Evolutionary conservation across 169 alveolate species (phyloP).

Genomic region (Plasmodium malariae): DNA sequence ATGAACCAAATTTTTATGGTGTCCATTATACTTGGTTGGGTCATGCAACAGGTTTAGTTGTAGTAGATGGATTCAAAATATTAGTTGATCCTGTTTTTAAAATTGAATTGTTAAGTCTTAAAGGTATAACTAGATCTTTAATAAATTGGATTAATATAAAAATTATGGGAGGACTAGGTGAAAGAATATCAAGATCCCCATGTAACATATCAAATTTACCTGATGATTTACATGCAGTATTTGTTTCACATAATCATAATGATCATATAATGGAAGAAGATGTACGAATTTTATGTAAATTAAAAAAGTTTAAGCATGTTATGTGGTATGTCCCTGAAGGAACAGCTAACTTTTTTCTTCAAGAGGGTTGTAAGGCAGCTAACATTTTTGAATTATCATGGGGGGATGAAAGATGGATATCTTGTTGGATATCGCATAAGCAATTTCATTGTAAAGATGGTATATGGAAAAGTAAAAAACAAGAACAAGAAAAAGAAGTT

Average conservation of each 20-base stretch:
- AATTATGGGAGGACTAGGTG: constrained; percentile 70
- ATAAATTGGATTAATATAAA: constrained; percentile 58
- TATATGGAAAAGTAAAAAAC: constrained; percentile 56
- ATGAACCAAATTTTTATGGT: constrained; percentile 65
- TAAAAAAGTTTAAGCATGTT: constrained; percentile 58
- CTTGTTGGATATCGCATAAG: constrained; percentile 45
- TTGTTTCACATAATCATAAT: constrained; percentile 70
- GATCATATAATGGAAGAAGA: constrained; percentile 73
- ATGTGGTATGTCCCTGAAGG: constrained; percentile 76
- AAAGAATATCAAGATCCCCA: constrained; percentile 47
- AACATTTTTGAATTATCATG: constrained; percentile 60
- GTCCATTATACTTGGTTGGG: constrained; percentile 72
- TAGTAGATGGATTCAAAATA: constrained; percentile 47
- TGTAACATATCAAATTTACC: constrained; percentile 50
- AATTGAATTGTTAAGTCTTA: constrained; percentile 53
- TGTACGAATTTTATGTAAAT: constrained; percentile 49
- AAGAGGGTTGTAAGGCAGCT: constrained; percentile 60
- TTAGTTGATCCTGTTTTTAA: constrained; percentile 73
- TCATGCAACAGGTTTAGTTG: constrained; percentile 68
- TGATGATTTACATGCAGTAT: constrained; percentile 64
- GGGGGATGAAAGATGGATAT: constrained; percentile 76
- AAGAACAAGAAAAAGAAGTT: constrained; percentile 14
- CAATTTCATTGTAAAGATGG: constrained; percentile 69
- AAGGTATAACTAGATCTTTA: constrained; percentile 50
- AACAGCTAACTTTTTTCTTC: constrained; percentile 26